These are phyloP conservation scores for Cicer cuneatum DNA, from an alignment of 306 rosid genomes.

Conservation along the genomic window DNA sequence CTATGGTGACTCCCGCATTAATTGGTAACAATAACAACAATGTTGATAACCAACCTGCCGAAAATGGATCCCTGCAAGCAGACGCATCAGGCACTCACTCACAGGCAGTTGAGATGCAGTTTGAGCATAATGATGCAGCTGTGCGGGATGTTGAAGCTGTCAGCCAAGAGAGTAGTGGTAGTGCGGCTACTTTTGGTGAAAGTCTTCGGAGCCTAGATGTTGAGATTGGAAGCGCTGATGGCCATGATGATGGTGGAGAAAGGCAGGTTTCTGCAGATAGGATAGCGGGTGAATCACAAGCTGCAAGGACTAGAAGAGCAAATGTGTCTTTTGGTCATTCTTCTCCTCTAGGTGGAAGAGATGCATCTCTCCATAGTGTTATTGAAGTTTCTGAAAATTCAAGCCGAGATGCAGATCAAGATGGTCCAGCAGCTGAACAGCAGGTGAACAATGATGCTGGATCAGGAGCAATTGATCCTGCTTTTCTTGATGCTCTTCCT, in stretches of 20 bases:
- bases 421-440: conserved; percentile 68
- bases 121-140: conserved; percentile 76
- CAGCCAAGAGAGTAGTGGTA: conserved; percentile 97
- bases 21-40: conserved; percentile 46
- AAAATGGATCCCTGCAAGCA: conserved; percentile 56
- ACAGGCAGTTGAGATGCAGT: conserved; percentile 84
- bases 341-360: conserved; percentile 77
- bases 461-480: conserved; percentile 93
- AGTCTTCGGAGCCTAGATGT: conserved; percentile 98
- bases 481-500: conserved; percentile 97
- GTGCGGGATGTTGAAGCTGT: conserved; percentile 95
- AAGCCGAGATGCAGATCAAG: conserved; percentile 90
- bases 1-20: conserved; percentile 47
- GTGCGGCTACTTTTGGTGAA: conserved; percentile 98
- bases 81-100: conserved; percentile 58
- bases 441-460: conserved; percentile 76
- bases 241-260: conserved; percentile 94
- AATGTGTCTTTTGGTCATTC: conserved; percentile 66
- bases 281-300: conserved; percentile 75
- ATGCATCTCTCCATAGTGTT: conserved; percentile 84
- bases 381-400: conserved; percentile 94
- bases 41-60: conserved; percentile 59
- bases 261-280: conserved; percentile 86
- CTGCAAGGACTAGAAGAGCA: conserved; percentile 75
- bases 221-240: conserved; percentile 98